Evolutionary conservation across 179 eudicot genomes (phyloP).

Genomic region (Actinidia polygama): DNA sequence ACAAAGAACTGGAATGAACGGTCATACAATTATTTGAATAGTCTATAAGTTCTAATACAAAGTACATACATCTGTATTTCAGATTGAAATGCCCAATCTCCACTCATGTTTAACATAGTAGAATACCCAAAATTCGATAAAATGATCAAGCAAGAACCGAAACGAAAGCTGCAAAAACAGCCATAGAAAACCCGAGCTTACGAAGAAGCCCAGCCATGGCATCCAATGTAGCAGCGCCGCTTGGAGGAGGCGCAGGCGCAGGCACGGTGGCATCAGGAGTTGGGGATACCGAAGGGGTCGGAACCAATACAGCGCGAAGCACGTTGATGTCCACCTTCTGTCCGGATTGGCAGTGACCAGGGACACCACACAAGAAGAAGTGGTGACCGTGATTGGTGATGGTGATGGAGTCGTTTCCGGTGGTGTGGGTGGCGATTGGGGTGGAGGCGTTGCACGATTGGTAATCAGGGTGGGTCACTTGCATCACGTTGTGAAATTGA

Average conservation of each 20-base stretch:
- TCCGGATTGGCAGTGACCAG: slow-evolving; percentile 90
- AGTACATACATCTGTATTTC: not conserved
- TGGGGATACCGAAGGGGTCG: slow-evolving; percentile 42
- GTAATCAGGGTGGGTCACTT: slow-evolving; percentile 70
- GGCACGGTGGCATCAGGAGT: slow-evolving; percentile 12
- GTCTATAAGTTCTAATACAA: not conserved
- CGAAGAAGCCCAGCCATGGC: slow-evolving; percentile 15
- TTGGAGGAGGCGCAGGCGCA: slow-evolving; percentile 46
- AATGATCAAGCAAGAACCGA: slow-evolving; percentile 16
- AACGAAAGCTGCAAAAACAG: slow-evolving; percentile 21
- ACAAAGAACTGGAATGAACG: not conserved
- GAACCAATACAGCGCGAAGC: slow-evolving; percentile 44
- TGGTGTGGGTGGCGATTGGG: slow-evolving; percentile 76
- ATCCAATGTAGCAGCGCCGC: slow-evolving; percentile 16
- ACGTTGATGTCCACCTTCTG: slow-evolving; percentile 91
- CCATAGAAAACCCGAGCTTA: slow-evolving; percentile 25
- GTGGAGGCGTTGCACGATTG: slow-evolving; percentile 67
- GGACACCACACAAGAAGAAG: slow-evolving; percentile 87
- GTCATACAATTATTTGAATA: not conserved
- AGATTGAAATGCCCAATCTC: not conserved
- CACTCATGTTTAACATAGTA: not conserved
- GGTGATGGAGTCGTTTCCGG: slow-evolving; percentile 82
- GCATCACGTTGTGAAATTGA: slow-evolving; percentile 96
- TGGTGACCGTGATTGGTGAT: slow-evolving; percentile 72
- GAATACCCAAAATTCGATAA: not conserved